These are phyloP conservation scores for Daldinia loculata DNA, from an alignment of 495 filamentous ascomycete genomes.

Conservation along the genomic window DNA sequence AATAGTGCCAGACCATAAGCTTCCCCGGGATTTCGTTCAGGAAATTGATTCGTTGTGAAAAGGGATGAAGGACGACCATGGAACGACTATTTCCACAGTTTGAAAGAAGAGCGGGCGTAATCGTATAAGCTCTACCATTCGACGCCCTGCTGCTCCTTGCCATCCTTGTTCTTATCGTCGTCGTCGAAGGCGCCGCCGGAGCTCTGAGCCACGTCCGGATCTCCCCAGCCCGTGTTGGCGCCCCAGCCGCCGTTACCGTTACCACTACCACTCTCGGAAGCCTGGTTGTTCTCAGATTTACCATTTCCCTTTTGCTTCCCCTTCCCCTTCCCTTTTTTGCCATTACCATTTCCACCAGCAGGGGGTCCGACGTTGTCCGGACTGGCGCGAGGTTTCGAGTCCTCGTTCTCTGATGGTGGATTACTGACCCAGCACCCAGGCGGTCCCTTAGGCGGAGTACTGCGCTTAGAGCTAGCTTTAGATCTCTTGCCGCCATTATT, in stretches of 20 bases:
- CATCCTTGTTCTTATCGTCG: constrained; percentile 16
- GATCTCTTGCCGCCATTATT: not conserved
- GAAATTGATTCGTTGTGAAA: not conserved
- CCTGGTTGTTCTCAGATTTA: not conserved
- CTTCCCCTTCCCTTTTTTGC: not conserved
- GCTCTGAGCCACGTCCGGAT: constrained; percentile 25
- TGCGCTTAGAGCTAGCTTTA: not conserved
- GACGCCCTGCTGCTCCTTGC: not conserved
- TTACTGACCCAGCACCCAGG: not conserved
- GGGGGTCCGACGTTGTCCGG: not conserved
- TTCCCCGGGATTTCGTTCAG: not conserved
- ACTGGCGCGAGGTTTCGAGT: not conserved
- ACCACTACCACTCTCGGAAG: not conserved
- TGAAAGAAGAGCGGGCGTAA: not conserved
- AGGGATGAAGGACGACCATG: not conserved
- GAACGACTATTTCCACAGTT: not conserved
- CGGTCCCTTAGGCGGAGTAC: not conserved
- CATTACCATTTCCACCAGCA: not conserved
- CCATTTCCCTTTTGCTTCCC: not conserved
- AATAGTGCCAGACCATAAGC: not conserved
- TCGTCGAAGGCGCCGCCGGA: constrained; percentile 35
- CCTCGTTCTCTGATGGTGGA: constrained; percentile 1
- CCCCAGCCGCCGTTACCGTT: constrained; percentile 5
- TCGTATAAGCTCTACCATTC: constrained; percentile 17
- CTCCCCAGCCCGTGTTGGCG: constrained; percentile 9